Evolutionary conservation across 345 rosid genomes (phyloP).

Genomic region (Chamaenerion angustifolium): DNA sequence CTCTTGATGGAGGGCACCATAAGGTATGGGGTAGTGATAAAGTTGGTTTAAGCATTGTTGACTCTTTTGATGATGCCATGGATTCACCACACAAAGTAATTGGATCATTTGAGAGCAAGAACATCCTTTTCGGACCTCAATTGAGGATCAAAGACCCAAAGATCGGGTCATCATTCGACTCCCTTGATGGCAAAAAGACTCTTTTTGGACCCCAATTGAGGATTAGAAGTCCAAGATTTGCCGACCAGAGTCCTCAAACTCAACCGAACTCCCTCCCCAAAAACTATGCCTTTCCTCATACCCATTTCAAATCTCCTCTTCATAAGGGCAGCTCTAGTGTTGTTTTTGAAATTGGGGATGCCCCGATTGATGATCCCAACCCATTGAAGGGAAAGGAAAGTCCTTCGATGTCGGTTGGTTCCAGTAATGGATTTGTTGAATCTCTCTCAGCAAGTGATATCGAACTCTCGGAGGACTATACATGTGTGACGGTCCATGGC

Average conservation of each 20-base stretch:
- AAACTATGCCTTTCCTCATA: slow-evolving; percentile 28
- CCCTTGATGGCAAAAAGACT: slow-evolving; percentile 1
- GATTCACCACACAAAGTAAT: slow-evolving; percentile 14
- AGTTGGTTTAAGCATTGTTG: slow-evolving; percentile 72
- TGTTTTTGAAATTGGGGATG: slow-evolving; percentile 50
- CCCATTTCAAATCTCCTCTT: slow-evolving; percentile 23
- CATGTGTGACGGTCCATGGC: slow-evolving; percentile 50
- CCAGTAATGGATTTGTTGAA: not conserved
- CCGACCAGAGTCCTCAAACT: slow-evolving; percentile 14
- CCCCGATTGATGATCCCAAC: slow-evolving; percentile 6
- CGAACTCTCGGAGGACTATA: slow-evolving; percentile 58
- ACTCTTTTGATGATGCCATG: slow-evolving; percentile 39
- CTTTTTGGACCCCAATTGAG: slow-evolving; percentile 2
- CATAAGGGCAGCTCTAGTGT: slow-evolving; percentile 35
- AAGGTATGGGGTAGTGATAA: slow-evolving; percentile 55
- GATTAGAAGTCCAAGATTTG: slow-evolving; percentile 13
- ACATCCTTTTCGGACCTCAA: slow-evolving; percentile 48
- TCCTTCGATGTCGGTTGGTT: not conserved
- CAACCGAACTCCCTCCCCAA: slow-evolving; percentile 41
- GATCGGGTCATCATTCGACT: not conserved
- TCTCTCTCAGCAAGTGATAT: slow-evolving; percentile 23
- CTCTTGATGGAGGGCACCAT: slow-evolving; percentile 9
- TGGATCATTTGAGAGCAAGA: slow-evolving; percentile 33
- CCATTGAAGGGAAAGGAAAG: too few relatives aligned
- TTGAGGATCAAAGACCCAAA: slow-evolving; percentile 17